phyloP scores from a whole-genome alignment of 768 basidiomycete species.

The Trametes sanguinea region DNA sequence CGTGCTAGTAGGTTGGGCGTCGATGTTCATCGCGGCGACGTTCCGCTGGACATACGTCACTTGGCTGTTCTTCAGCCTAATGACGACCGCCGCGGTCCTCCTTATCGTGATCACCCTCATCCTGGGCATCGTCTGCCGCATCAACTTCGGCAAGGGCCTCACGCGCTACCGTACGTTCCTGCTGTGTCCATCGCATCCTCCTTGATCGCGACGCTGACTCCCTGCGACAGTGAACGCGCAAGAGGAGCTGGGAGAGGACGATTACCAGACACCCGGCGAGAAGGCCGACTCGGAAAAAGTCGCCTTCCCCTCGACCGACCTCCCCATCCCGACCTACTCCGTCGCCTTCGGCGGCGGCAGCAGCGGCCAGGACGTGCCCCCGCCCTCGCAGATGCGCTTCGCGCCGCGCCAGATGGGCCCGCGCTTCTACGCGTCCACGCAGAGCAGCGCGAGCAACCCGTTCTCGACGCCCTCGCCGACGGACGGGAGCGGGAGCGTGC shows the following conservation, averaged over 20 bases:
- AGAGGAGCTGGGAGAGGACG: slow-evolving; percentile 48
- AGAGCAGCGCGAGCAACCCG: slow-evolving; percentile 31
- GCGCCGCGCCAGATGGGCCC: slow-evolving; percentile 43
- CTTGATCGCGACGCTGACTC: slow-evolving; percentile 15
- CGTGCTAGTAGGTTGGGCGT: slow-evolving; percentile 68
- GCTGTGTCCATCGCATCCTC: background rate
- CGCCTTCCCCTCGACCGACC: slow-evolving; percentile 57
- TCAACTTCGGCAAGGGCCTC: slow-evolving; percentile 80
- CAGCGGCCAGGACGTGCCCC: slow-evolving; percentile 37
- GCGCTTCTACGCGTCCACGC: slow-evolving; percentile 43
- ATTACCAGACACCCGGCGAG: slow-evolving; percentile 41
- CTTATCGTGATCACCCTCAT: slow-evolving; percentile 57
- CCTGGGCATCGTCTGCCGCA: slow-evolving; percentile 64
- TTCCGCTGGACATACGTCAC: slow-evolving; percentile 77
- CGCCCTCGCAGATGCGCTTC: slow-evolving; percentile 41
- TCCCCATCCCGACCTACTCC: slow-evolving; percentile 58
- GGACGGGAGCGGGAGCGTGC: slow-evolving; percentile 3
- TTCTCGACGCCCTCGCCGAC: slow-evolving; percentile 36
- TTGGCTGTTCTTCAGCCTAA: slow-evolving; percentile 74
- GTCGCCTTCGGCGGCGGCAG: slow-evolving; percentile 37
- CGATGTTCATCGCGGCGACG: slow-evolving; percentile 70
- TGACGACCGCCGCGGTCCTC: slow-evolving; percentile 57
- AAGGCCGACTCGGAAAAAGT: slow-evolving; percentile 48
- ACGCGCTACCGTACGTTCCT: slow-evolving; percentile 58
- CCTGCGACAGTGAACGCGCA: slow-evolving; percentile 51